Conservation (phyloP, 2,329 filamentous ascomycete species). For the Fusarium sp. region DNA sequence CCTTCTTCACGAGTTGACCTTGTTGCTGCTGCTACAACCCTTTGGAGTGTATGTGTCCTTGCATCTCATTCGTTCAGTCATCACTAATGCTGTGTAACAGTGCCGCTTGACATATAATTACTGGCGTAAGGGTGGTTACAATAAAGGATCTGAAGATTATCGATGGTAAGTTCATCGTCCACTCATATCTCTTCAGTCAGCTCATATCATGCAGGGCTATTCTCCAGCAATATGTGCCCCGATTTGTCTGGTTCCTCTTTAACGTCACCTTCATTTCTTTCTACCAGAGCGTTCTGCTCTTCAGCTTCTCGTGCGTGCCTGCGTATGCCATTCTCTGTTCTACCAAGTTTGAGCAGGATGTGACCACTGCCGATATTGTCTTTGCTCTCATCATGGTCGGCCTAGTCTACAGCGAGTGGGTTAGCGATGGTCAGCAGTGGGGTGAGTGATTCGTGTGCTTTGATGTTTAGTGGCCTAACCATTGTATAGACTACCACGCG, state of each 20-base stretch:
- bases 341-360: conserved; percentile 67
- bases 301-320: conserved; percentile 76
- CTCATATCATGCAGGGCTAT: conserved; percentile 65
- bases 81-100: conserved; percentile 54
- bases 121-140: conserved; percentile 93
- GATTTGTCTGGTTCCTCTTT: conserved; percentile 79
- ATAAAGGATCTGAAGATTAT: conserved; percentile 91
- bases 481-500: conserved; percentile 72
- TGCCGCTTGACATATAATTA: conserved; percentile 92
- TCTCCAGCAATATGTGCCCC: conserved; percentile 72
- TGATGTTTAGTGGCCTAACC: neutral
- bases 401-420: conserved; percentile 73
- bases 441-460: conserved; percentile 55
- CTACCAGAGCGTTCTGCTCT: conserved; percentile 83
- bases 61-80: neutral
- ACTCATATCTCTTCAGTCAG: neutral
- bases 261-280: conserved; percentile 92
- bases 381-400: conserved; percentile 59
- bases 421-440: conserved; percentile 96
- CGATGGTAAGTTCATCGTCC: conserved; percentile 67
- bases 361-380: conserved; percentile 57
- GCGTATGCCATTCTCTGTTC: conserved; percentile 84
- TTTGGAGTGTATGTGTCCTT: conserved; percentile 78
- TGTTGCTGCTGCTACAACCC: conserved; percentile 71
- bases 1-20: conserved; percentile 77